Evolutionary conservation across 2,329 filamentous ascomycete genomes (phyloP), one percentile per base, ranked within the genome.

Genomic region (Septoria linicola): DNA sequence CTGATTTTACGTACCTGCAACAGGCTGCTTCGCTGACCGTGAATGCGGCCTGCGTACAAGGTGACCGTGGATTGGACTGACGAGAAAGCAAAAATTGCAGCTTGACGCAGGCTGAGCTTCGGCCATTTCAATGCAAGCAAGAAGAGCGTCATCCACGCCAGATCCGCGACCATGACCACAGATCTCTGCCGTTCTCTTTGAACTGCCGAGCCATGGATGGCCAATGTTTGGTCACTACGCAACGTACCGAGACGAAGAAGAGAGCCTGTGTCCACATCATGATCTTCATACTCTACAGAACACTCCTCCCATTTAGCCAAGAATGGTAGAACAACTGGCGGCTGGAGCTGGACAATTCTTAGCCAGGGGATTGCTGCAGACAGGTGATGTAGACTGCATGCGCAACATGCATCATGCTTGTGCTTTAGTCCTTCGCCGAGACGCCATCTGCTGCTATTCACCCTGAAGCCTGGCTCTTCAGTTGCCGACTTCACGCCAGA

Each of bases 321-420:
- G n/a, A n/a, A n/a, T n/a, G n/a, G n/a, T n/a, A n/a, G n/a, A n/a
- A n/a, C n/a, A n/a, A n/a, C n/a, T n/a, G n/a, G n/a, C n/a, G n/a
- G n/a, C n/a, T n/a, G n/a, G n/a, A n/a, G n/a, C n/a, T n/a, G n/a
- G n/a, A n/a, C n/a, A 44, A 25, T 19, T 21, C 25, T 30, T 13
- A 16, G 11, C 41, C 41, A 34, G 41, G 32, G 34, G 16, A n/a
- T 17, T 1, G 19, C 5, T 10, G 6, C n/a, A 5, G 8, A 20
- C 47, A 50, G 21, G 37, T 49, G 46, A 35, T 35, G 8, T 17
- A 36, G n/a, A 17, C 32, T 21, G 41, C 41, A 44, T 44, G 41
- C 30, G 20, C 27, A 41, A 36, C 39, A 49, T 49, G 46, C 19
- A 49, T 49, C 20, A 23, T 49, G 37, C 40, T 50, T 19, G 47